phyloP scores from a whole-genome alignment of 2,329 filamentous ascomycete species.

The Colletotrichum zoysiae region DNA sequence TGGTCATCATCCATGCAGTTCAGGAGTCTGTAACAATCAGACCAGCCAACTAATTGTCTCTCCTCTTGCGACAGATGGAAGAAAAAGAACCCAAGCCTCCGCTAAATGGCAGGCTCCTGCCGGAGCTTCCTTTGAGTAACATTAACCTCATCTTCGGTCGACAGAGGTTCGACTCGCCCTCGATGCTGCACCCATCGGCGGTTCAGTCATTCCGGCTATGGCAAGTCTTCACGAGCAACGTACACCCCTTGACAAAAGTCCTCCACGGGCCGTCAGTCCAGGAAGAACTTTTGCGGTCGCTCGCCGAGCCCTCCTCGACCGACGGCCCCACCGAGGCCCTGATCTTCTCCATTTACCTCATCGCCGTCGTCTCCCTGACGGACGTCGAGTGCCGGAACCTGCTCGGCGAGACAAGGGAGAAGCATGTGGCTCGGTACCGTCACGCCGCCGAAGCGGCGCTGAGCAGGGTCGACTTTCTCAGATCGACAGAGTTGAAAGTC shows the following conservation, averaged over 20 bases:
- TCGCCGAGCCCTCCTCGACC: slow-evolving; percentile 4
- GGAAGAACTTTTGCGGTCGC: slow-evolving; percentile 26
- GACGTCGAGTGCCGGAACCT: slow-evolving; percentile 66
- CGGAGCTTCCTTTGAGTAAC: neutral
- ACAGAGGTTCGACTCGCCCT: slow-evolving; percentile 43
- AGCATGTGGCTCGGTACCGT: slow-evolving; percentile 64
- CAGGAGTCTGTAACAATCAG: neutral
- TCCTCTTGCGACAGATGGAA: neutral
- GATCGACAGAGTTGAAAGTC: slow-evolving; percentile 67
- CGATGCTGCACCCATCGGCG: slow-evolving; percentile 20
- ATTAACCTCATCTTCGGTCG: slow-evolving; percentile 10
- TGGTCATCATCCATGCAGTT: neutral
- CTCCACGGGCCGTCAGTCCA: slow-evolving; percentile 79
- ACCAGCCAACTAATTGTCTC: neutral
- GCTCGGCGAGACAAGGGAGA: slow-evolving; percentile 62
- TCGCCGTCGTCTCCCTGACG: slow-evolving; percentile 69
- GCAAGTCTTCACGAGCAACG: slow-evolving; percentile 79
- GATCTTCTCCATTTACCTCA: slow-evolving; percentile 72
- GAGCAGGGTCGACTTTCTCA: slow-evolving; percentile 68
- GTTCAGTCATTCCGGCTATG: slow-evolving; percentile 67
- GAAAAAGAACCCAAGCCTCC: neutral
- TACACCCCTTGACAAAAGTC: slow-evolving; percentile 79
- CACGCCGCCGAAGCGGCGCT: slow-evolving; percentile 63
- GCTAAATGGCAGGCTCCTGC: neutral
- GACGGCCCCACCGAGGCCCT: slow-evolving; percentile 67